Conservation (phyloP, 176 grass and related monocot species). For the Oryza meyeriana region DNA sequence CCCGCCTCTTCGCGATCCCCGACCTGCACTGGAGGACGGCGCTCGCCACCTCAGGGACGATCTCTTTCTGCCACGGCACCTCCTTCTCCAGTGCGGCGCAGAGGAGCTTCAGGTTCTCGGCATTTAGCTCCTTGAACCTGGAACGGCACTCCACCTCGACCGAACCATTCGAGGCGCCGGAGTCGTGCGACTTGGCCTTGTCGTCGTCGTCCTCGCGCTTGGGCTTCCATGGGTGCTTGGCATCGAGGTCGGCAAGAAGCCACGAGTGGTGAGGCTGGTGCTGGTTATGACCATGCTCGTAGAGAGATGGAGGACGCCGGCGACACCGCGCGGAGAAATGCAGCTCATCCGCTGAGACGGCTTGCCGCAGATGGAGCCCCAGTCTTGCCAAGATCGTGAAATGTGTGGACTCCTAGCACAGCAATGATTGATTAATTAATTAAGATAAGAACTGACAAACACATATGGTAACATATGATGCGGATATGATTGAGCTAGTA, state of each 20-base stretch:
- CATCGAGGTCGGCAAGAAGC: conserved; percentile 33
- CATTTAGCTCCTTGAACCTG: conserved; percentile 95
- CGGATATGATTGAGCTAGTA: background rate
- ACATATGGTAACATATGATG: background rate
- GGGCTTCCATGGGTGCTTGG: conserved; percentile 51
- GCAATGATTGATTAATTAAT: background rate
- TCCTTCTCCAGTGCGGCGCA: conserved; percentile 77
- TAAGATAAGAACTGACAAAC: background rate
- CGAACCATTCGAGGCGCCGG: conserved; percentile 46
- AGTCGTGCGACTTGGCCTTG: conserved; percentile 34
- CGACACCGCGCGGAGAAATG: conserved; percentile 49
- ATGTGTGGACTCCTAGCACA: conserved; percentile 39
- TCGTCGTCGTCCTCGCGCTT: conserved; percentile 20
- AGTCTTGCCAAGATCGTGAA: conserved; percentile 59
- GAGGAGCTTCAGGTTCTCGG: conserved; percentile 80
- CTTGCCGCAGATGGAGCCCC: conserved; percentile 48
- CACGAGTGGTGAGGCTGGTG: conserved; percentile 40
- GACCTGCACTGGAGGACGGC: conserved; percentile 77
- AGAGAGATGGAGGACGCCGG: conserved; percentile 52
- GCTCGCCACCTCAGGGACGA: conserved; percentile 67
- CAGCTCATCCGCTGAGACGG: conserved; percentile 43
- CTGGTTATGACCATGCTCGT: conserved; percentile 28
- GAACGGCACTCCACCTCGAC: conserved; percentile 63
- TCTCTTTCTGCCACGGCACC: conserved; percentile 84
- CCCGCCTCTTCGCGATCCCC: conserved; percentile 60